Evolutionary conservation across 805 yeast species (phyloP).

Genomic region (Ogataea degrootiae): DNA sequence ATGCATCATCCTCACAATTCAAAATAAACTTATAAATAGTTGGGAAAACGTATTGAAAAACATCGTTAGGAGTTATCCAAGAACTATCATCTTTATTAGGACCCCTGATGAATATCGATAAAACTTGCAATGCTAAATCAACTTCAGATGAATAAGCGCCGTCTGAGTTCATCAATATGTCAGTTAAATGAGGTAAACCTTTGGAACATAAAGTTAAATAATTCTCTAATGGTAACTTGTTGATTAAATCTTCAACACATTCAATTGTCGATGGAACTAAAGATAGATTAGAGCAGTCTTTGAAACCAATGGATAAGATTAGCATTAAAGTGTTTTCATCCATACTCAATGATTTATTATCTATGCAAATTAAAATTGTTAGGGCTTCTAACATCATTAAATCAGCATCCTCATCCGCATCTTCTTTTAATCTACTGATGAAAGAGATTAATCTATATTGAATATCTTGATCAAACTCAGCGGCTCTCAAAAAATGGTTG

Average conservation of each 20-base stretch:
- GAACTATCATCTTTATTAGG: conserved; percentile 24
- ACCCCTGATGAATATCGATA: conserved; percentile 46
- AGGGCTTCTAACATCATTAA: conserved; percentile 68
- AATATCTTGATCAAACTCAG: conserved; percentile 19
- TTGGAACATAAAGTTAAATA: conserved; percentile 45
- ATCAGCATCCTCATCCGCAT: conserved; percentile 76
- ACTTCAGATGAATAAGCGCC: conserved; percentile 58
- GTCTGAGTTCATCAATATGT: conserved; percentile 31
- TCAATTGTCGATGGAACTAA: conserved; percentile 64
- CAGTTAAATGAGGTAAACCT: conserved; percentile 48
- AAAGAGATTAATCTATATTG: conserved; percentile 29
- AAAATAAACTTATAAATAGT: conserved; percentile 36
- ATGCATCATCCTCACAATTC: conserved; percentile 63
- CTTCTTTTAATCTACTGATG: conserved; percentile 44
- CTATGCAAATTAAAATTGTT: conserved; percentile 50
- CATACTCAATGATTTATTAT: conserved; percentile 30
- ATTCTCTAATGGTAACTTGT: conserved; percentile 36
- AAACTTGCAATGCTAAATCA: conserved; percentile 52
- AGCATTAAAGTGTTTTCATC: conserved; percentile 42
- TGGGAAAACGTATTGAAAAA: conserved; percentile 42
- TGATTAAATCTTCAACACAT: conserved; percentile 58
- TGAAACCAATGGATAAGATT: conserved; percentile 59
- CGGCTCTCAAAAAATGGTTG: conserved; percentile 19
- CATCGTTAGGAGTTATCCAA: conserved; percentile 18
- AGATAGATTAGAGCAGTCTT: conserved; percentile 72